Percentiles rank a stretch among this genome's conserved stretches.
phyloP scores from a whole-genome alignment of 768 basidiomycete genomes.

The Kwoniella sp. region DNA sequence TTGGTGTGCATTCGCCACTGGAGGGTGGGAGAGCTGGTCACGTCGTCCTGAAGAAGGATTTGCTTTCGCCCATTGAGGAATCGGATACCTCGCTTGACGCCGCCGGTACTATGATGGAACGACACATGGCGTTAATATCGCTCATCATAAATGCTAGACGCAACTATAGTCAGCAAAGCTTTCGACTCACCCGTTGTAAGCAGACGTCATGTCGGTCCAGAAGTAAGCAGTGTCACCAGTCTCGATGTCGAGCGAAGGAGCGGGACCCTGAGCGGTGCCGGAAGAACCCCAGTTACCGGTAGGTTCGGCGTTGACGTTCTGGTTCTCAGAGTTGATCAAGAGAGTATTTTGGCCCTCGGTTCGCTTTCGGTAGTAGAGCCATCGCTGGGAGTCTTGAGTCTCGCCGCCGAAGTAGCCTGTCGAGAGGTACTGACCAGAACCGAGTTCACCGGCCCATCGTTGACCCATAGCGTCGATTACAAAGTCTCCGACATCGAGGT shows the following conservation, averaged over 20 bases:
- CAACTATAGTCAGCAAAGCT: not conserved
- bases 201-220: slow-evolving; percentile 72
- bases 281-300: slow-evolving; percentile 67
- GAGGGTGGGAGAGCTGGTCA: slow-evolving; percentile 63
- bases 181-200: slow-evolving; percentile 59
- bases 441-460: slow-evolving; percentile 93
- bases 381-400: slow-evolving; percentile 69
- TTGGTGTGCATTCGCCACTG: slow-evolving; percentile 95
- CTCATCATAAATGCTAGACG: not conserved
- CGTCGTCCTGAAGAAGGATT: slow-evolving; percentile 91
- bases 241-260: slow-evolving; percentile 71
- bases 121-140: not conserved
- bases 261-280: slow-evolving; percentile 71
- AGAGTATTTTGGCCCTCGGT: slow-evolving; percentile 98
- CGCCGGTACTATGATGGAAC: slow-evolving; percentile 56
- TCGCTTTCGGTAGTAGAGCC: slow-evolving; percentile 93
- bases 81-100: slow-evolving; percentile 82
- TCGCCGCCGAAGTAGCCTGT: slow-evolving; percentile 77
- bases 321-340: slow-evolving; percentile 73
- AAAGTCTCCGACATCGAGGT: slow-evolving; percentile 92
- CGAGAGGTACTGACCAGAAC: slow-evolving; percentile 80
- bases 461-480: slow-evolving; percentile 90
- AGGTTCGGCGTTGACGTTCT: slow-evolving; percentile 67
- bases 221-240: slow-evolving; percentile 77
- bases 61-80: slow-evolving; percentile 80